phyloP scores from a whole-genome alignment of 73 alveolate genomes.

The Paramecium primaurelia region DNA sequence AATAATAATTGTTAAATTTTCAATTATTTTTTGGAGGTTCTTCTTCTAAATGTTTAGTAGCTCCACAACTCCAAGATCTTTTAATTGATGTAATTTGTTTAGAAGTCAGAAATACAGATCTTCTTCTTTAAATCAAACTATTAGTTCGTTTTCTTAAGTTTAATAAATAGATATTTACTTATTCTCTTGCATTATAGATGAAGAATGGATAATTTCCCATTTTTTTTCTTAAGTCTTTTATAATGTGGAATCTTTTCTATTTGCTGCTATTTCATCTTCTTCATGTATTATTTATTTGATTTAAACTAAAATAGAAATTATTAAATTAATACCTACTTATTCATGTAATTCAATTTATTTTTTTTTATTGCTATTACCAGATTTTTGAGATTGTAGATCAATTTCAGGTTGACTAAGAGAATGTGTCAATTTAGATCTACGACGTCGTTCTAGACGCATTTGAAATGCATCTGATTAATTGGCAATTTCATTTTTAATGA shows the following conservation, averaged over 20 bases:
- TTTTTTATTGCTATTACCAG: not conserved
- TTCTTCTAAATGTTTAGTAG: not conserved
- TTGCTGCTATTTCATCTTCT: conserved; percentile 4
- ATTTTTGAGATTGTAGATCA: not conserved
- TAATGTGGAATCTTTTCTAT: not conserved
- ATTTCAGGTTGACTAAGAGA: conserved; percentile 33
- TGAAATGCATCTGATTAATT: not conserved
- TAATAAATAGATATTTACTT: not conserved
- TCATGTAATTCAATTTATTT: not conserved
- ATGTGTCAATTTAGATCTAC: not conserved
- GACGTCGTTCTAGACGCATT: not conserved
- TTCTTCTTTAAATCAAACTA: not conserved
- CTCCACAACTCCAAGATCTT: not conserved
- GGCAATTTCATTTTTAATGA: conserved; percentile 19
- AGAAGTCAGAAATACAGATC: not conserved
- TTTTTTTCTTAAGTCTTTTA: not conserved
- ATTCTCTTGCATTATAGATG: not conserved
- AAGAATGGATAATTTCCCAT: not conserved
- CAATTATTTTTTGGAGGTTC: not conserved
- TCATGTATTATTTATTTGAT: not conserved
- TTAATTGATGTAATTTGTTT: not conserved
- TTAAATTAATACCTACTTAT: not conserved
- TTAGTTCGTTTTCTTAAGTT: not conserved
- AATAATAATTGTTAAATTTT: not conserved
- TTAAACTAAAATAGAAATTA: not conserved